Percentiles rank a stretch among this genome's conserved stretches.
Conservation (phyloP, 1,139 yeast species). For the Yamadazyma trypodendri region DNA sequence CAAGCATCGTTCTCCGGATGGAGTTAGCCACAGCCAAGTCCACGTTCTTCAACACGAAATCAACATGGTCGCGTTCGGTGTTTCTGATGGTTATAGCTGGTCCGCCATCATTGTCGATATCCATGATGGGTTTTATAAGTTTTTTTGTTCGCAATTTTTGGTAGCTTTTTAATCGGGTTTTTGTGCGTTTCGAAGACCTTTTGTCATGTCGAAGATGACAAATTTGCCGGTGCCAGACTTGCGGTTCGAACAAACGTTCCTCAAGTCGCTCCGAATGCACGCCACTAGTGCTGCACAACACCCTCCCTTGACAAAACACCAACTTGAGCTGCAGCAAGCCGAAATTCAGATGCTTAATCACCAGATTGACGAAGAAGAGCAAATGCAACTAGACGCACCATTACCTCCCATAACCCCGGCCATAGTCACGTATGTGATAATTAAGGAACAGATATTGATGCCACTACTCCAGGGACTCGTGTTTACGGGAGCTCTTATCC, state of each 20-base stretch:
- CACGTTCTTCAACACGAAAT: conserved; percentile 82
- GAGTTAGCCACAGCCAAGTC: conserved; percentile 94
- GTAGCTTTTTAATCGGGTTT: not conserved
- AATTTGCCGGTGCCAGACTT: conserved; percentile 52
- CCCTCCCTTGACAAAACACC: conserved; percentile 10
- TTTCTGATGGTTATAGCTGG: conserved; percentile 90
- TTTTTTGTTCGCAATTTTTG: no score
- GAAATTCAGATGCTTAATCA: conserved; percentile 24
- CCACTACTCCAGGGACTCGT: conserved; percentile 55
- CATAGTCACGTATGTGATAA: conserved; percentile 52
- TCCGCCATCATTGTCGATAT: conserved; percentile 38
- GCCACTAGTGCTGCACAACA: conserved; percentile 19
- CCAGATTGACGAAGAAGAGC: conserved; percentile 25
- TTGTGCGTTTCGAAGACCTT: not conserved
- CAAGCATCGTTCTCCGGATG: conserved; percentile 83
- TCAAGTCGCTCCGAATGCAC: conserved; percentile 42
- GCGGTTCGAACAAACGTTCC: conserved; percentile 62
- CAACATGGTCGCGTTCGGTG: conserved; percentile 82
- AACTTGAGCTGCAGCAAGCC: conserved; percentile 1
- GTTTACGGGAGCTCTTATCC: conserved; percentile 37
- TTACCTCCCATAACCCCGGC: conserved; percentile 43
- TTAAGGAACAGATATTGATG: conserved; percentile 66
- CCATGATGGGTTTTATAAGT: no score
- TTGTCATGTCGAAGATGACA: conserved; percentile 2
- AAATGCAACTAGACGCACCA: conserved; percentile 20